Evolutionary conservation across 73 alveolate species (phyloP).

Genomic region (Urostyla sp.): DNA sequence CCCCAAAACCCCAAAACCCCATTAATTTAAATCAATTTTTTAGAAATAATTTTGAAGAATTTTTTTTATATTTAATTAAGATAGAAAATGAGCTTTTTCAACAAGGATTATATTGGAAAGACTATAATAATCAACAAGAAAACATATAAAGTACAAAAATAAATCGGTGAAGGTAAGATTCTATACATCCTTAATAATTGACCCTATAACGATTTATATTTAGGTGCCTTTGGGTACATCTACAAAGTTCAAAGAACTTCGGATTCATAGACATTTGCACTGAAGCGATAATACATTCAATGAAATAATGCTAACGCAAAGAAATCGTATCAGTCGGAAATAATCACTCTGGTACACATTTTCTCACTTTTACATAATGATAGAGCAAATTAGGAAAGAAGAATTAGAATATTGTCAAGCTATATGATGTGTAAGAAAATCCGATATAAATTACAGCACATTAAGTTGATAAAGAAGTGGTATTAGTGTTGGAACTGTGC

Average conservation of each 20-base stretch:
- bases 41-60: background rate
- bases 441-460: too few species aligned
- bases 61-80: background rate
- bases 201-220: background rate
- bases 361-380: background rate
- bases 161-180: conserved; percentile 53
- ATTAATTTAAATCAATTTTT: background rate
- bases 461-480: background rate
- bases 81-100: background rate
- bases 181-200: too few species aligned
- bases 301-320: background rate
- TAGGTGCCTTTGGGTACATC: conserved; percentile 55
- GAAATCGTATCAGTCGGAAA: conserved; percentile 3
- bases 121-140: conserved; percentile 5
- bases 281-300: conserved; percentile 11
- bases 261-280: conserved; percentile 24
- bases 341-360: conserved; percentile 19
- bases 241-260: background rate
- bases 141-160: conserved; percentile 3
- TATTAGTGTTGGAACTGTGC: conserved; percentile 32
- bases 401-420: conserved; percentile 21
- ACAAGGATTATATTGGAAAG: too few species aligned
- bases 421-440: background rate
- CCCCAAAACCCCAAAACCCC: conserved; percentile 58
- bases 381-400: conserved; percentile 28